Base-by-base conservation (phyloP, 2,329 filamentous ascomycete species). In the Botrytis medusae region DNA sequence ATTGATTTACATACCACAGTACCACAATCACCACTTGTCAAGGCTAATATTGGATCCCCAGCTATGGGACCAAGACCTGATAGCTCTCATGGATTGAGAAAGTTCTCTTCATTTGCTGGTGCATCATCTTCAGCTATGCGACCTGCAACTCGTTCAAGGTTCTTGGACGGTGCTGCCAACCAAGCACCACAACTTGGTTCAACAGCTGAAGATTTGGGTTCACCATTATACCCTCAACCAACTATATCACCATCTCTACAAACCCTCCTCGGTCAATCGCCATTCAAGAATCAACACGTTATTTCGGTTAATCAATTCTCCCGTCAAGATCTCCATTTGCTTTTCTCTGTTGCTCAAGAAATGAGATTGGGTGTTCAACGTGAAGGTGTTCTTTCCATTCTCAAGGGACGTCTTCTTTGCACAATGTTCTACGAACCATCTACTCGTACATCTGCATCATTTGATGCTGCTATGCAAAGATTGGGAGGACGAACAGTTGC, bases 361-460 rank as follows among this genome's bases (percentile, higher is more conserved):
- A 98, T 99, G 95, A 93, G 95, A 44, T 89, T 97, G 29, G 95
- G 94, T 71, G 96, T 98, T 44, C 93, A 98, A 84, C 92, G 95
- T 68, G 92, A 97, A 79, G 96, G 96, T 74, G 92, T 96, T 44
- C 87, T 99, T 69, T 92, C 96, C 80, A 87, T 97, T 73, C 89
- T 99, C 75, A 93, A 92, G 79, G 94, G 95, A 42, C 91, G 93
- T 63, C 89, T 99, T 20, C 88, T 99, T 54, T 94, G 92, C 84
- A 96, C 93, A 2, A 90, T 99, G 85, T 99, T 99, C 88, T 99
- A 95, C 83, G 96, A 99, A 86, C 96, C 96, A 2, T 98, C 95
- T 0, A 99, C 96, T 4, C 90, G 96, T 72, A 99, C 96, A 8
- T 98, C 95, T 20, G 90, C 93, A 54, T 99, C 96, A 5, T 99